These are phyloP conservation scores for Irpex sp. DNA, from an alignment of 1,284 basidiomycete genomes.

Conservation along the genomic window DNA sequence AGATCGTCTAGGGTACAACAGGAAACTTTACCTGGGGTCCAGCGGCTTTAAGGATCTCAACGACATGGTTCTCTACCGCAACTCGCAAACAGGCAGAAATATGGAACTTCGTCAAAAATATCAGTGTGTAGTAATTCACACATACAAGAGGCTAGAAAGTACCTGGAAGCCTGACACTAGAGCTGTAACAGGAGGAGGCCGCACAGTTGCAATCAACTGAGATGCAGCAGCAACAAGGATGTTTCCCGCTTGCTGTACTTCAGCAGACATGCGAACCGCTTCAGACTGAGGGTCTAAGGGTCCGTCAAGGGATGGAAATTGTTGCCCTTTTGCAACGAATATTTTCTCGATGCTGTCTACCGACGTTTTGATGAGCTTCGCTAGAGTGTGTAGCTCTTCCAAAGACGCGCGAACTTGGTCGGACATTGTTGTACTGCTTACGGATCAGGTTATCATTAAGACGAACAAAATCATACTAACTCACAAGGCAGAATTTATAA, in stretches of 20 bases:
- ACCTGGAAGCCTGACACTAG: neutral
- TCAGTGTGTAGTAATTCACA: neutral
- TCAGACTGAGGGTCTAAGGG: constrained; percentile 13
- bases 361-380: neutral
- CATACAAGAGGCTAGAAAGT: neutral
- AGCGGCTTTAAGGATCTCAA: neutral
- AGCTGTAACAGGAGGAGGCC: neutral
- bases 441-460: too few relatives aligned
- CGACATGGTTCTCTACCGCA: neutral
- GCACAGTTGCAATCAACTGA: constrained; percentile 6
- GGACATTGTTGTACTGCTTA: too few relatives aligned
- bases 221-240: constrained; percentile 5
- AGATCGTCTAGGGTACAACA: neutral
- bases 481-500: too few relatives aligned
- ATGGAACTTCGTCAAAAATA: neutral
- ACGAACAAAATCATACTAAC: too few relatives aligned
- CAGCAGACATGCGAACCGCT: constrained; percentile 4
- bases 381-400: neutral
- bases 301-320: constrained; percentile 14
- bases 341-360: neutral
- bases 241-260: neutral
- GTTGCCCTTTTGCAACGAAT: neutral
- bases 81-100: neutral
- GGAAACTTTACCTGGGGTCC: constrained; percentile 1
- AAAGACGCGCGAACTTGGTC: neutral